These are phyloP conservation scores for Talaromyces proteolyticus DNA, from an alignment of 495 filamentous ascomycete genomes.

Conservation along the genomic window DNA sequence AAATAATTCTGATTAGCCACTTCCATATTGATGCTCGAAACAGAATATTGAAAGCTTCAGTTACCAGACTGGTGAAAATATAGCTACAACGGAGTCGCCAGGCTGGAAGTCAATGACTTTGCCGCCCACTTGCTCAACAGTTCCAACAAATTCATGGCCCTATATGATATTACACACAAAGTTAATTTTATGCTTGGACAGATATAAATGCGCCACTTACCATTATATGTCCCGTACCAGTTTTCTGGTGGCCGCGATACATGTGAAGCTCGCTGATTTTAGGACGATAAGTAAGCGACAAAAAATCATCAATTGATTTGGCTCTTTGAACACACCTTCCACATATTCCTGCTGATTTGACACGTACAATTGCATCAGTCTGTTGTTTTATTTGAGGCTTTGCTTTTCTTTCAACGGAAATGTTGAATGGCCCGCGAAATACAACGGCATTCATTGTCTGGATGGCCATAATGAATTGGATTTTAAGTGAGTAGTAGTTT, in stretches of 20 bases:
- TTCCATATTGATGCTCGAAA: background rate
- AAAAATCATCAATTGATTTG: too few relatives aligned
- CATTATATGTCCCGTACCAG: conserved; percentile 65
- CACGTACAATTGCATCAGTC: background rate
- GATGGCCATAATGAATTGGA: too few relatives aligned
- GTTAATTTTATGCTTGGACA: background rate
- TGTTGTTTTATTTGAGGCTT: background rate
- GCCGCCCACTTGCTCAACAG: conserved; percentile 13
- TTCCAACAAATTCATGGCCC: conserved; percentile 21
- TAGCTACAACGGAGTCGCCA: conserved; percentile 52
- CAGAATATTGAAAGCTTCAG: background rate
- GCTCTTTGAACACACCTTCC: background rate
- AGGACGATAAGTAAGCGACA: too few relatives aligned
- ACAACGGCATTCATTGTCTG: conserved; percentile 9
- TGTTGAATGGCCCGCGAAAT: background rate
- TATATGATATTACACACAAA: conserved; percentile 1
- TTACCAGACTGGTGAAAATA: background rate
- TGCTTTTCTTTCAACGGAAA: background rate
- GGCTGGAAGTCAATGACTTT: conserved; percentile 47
- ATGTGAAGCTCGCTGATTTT: conserved; percentile 19
- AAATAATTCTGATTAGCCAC: background rate
- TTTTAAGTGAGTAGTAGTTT: too few relatives aligned
- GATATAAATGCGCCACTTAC: conserved; percentile 35
- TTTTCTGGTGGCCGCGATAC: conserved; percentile 20
- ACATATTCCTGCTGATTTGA: background rate